These are phyloP conservation scores for Ceratobasidium sp. DNA, from an alignment of 1,284 basidiomycete species.

Conservation along the genomic window DNA sequence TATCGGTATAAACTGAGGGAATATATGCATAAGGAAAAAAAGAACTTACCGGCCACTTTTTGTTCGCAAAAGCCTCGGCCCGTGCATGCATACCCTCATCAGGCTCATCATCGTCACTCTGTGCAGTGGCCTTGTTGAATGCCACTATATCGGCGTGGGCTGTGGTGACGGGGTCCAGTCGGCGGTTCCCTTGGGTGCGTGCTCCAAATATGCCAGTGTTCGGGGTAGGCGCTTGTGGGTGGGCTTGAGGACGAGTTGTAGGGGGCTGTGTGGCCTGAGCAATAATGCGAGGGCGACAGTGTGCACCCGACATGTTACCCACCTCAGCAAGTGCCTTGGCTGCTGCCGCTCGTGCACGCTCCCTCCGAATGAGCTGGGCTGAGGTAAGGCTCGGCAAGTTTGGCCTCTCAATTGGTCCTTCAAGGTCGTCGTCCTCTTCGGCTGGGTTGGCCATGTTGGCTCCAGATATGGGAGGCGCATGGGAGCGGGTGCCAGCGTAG, in stretches of 20 bases:
- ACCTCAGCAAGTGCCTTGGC: background rate
- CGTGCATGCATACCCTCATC: background rate
- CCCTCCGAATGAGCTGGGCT: background rate
- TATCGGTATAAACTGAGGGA: background rate
- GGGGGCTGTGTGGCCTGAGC: background rate
- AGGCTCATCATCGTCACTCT: background rate
- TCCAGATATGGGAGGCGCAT: background rate
- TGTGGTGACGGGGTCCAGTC: background rate
- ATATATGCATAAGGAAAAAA: background rate
- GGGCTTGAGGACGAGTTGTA: background rate
- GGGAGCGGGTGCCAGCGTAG: background rate
- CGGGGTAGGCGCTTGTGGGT: background rate
- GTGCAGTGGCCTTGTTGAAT: background rate
- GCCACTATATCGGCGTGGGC: conserved; percentile 1
- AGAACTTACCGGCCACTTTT: conserved; percentile 11
- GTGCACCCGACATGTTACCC: background rate
- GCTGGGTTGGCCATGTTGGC: background rate
- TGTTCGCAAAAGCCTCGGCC: background rate
- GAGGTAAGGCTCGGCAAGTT: background rate
- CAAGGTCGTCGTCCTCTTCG: background rate
- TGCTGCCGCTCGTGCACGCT: background rate
- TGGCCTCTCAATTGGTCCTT: background rate
- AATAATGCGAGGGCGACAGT: background rate
- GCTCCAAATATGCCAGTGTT: background rate
- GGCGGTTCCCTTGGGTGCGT: background rate